Evolutionary conservation across 176 grass and related monocot species (phyloP).

Genomic region (Bonia amplexicaulis): DNA sequence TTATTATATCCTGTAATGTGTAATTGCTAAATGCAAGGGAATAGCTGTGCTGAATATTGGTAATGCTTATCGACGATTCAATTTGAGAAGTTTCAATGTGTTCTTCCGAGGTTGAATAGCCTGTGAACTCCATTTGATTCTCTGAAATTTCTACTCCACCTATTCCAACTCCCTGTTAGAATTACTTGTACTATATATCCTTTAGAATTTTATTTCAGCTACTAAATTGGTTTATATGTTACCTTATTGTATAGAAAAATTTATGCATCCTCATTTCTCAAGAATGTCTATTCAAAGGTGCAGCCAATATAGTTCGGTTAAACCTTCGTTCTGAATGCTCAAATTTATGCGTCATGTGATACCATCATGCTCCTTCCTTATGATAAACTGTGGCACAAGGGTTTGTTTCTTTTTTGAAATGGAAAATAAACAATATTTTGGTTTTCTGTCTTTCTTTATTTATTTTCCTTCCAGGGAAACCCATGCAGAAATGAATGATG

Average conservation of each 20-base stretch:
- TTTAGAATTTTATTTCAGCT: neutral
- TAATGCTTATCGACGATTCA: conserved; percentile 7
- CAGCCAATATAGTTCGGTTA: neutral
- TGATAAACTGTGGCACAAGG: neutral
- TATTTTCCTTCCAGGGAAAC: neutral
- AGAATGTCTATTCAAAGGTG: neutral
- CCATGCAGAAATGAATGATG: neutral
- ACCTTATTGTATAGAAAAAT: neutral
- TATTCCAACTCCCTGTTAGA: neutral
- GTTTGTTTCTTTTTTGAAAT: neutral
- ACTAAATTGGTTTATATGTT: conserved; percentile 1
- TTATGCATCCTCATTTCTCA: neutral
- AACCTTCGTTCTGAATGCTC: neutral
- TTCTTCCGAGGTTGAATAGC: neutral
- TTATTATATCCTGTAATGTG: neutral
- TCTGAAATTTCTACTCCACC: neutral
- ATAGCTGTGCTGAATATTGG: neutral
- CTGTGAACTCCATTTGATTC: neutral
- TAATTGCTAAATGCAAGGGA: conserved; percentile 26
- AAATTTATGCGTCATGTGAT: neutral
- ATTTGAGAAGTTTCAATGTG: neutral
- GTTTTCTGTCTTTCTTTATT: neutral
- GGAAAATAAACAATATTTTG: neutral
- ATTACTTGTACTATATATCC: neutral
- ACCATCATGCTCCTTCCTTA: neutral